Evolutionary conservation across 169 alveolate species (phyloP).

Genomic region (Plasmodium gallinaceum): DNA sequence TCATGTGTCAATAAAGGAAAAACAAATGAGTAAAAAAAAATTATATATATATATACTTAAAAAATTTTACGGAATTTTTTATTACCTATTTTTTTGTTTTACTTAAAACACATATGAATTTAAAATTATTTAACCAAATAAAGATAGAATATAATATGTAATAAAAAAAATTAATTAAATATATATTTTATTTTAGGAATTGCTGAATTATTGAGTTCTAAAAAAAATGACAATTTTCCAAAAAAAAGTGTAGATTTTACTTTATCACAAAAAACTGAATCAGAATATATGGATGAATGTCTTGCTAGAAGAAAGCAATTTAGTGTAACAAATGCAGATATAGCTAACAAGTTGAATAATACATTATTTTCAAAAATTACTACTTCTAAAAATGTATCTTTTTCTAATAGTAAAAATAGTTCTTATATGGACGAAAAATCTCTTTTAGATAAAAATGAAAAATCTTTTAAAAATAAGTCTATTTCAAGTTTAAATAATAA

Average conservation of each 20-base stretch:
- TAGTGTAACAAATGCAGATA: conserved; percentile 33
- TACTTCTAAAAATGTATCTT: not conserved
- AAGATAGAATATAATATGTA: not conserved
- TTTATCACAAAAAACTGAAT: conserved; percentile 1
- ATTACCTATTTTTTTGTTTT: not conserved
- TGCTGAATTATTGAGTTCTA: conserved; percentile 28
- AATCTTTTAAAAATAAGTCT: not conserved
- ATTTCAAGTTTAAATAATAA: conserved; percentile 13
- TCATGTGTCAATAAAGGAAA: conserved; percentile 45
- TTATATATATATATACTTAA: conserved; percentile 4
- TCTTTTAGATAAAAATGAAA: conserved; percentile 17
- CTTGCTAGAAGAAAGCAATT: not conserved
- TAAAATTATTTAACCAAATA: not conserved
- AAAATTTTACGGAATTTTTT: not conserved
- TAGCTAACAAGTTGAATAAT: conserved; percentile 37
- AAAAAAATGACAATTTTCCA: conserved; percentile 9
- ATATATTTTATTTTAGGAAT: conserved; percentile 11
- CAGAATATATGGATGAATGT: not conserved
- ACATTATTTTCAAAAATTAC: conserved; percentile 28
- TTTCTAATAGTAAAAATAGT: conserved; percentile 12
- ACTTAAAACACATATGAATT: not conserved
- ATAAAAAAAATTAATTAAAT: not conserved
- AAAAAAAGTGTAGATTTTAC: conserved; percentile 40
- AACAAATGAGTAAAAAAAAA: conserved; percentile 47
- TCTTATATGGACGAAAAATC: conserved; percentile 7